Evolutionary conservation across 2,329 filamentous ascomycete genomes (phyloP), one percentile per base, ranked within the genome.

Genomic region (Aspergillus japonicus): DNA sequence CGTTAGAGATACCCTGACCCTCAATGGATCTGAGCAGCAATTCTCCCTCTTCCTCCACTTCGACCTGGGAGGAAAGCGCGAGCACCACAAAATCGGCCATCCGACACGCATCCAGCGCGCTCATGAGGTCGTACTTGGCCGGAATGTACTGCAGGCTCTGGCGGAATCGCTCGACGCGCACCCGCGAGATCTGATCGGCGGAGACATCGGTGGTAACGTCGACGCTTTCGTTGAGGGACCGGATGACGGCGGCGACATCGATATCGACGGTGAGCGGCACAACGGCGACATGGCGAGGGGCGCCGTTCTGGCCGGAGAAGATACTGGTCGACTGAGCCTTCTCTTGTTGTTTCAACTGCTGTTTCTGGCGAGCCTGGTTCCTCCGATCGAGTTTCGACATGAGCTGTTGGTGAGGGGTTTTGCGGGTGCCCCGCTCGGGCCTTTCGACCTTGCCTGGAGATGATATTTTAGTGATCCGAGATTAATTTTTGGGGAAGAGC

Each of bases 311-410:
- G 4, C 94, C 95, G n/a, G 85, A 79, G 71, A 99, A 99, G 23
- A 99, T 82, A 42, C 87, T 91, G 0, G 85, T 87, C 55, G 92
- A 89, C 67, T 90, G 89, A 51, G 89, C 83, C 71, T 95, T 90
- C 69, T 95, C 92, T 72, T 88, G 88, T 72, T 92, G 87, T 78
- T 98, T 97, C 67, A 87, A 83, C 63, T 90, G 81, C 70, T 94
- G 90, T 75, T 89, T 88, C 81, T 99, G 95, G 77, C 94, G 94
- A 68, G 92, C 91, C 81, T 96, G 92, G 77, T 99, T 98, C 69
- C 92, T 88, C 61, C 95, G 89, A 77, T 96, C 92, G 75, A 99
- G 85, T 79, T 98, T 99, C 60, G 92, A 96, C 91, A 97, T 94
- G 79, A 97, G 87, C 80, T 96, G 92, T 75, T 99, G 95, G 75